Evolutionary conservation across 2,329 filamentous ascomycete genomes (phyloP).

Genomic region (Curvularia sp.): DNA sequence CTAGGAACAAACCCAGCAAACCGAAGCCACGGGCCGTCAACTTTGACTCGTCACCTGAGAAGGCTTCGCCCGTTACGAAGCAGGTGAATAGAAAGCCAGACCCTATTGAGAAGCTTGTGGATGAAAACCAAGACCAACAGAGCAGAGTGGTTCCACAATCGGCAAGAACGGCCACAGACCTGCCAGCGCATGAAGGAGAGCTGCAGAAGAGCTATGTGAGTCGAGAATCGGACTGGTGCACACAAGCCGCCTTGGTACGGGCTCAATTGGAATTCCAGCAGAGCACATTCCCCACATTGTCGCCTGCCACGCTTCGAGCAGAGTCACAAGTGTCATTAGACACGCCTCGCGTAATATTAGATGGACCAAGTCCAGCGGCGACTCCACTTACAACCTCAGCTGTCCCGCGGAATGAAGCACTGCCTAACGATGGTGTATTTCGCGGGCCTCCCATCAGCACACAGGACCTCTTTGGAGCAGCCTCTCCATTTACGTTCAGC

Average conservation of each 20-base stretch:
- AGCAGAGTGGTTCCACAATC: background rate
- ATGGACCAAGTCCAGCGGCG: conserved; percentile 31
- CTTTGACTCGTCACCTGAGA: conserved; percentile 36
- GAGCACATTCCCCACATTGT: conserved; percentile 29
- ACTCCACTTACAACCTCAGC: conserved; percentile 44
- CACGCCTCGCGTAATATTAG: conserved; percentile 24
- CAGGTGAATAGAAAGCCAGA: background rate
- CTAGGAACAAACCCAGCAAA: conserved; percentile 13
- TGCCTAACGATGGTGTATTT: conserved; percentile 22
- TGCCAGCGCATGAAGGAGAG: conserved; percentile 5
- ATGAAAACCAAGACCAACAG: background rate
- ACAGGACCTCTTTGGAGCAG: conserved; percentile 54
- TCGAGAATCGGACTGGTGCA: conserved; percentile 42
- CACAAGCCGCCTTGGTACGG: conserved; percentile 46
- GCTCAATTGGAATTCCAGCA: conserved; percentile 46
- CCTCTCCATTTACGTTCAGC: conserved; percentile 51
- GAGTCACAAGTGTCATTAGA: conserved; percentile 27
- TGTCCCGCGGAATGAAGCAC: conserved; percentile 26
- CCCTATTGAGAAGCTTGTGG: background rate
- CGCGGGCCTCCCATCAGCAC: conserved; percentile 47
- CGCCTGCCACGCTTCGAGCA: conserved; percentile 21
- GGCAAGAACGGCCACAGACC: background rate
- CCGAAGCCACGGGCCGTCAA: conserved; percentile 30
- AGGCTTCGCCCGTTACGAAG: background rate
- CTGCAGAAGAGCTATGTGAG: conserved; percentile 14